Evolutionary conservation across 2,329 filamentous ascomycete species (phyloP).

Genomic region (Sporothrix globosa): DNA sequence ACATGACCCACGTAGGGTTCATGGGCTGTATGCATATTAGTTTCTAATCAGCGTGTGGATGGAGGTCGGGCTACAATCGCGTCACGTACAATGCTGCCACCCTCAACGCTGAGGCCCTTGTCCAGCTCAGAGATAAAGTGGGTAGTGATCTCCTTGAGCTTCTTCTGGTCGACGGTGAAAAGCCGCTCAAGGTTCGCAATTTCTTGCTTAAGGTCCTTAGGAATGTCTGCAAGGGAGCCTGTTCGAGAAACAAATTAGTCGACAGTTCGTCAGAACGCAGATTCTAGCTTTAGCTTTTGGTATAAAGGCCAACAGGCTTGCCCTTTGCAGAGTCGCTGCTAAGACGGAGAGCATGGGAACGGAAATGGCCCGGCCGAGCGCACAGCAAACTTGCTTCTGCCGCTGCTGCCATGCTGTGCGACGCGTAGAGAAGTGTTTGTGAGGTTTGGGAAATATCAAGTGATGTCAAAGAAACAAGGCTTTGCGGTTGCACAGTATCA

Average conservation of each 20-base stretch:
- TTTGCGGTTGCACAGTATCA: not conserved
- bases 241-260: not conserved
- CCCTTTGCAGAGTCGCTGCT: conserved; percentile 15
- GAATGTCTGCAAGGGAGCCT: conserved; percentile 92
- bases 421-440: not conserved
- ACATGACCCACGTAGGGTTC: conserved; percentile 97
- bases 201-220: conserved; percentile 77
- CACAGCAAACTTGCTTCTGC: not conserved
- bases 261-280: too few relatives aligned
- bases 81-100: conserved; percentile 82
- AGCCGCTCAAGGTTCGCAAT: conserved; percentile 81
- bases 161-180: conserved; percentile 76
- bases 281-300: too few relatives aligned
- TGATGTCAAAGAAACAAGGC: not conserved
- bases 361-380: not conserved
- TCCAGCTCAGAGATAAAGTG: conserved; percentile 88
- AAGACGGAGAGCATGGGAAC: conserved; percentile 10
- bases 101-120: conserved; percentile 84
- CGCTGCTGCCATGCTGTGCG: conserved; percentile 13
- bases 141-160: conserved; percentile 85
- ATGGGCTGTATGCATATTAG: conserved; percentile 66
- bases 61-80: not conserved
- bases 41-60: not conserved
- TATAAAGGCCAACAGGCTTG: not conserved
- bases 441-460: too few relatives aligned